Conservation (phyloP, 495 filamentous ascomycete species). For the Podospora sp. region DNA sequence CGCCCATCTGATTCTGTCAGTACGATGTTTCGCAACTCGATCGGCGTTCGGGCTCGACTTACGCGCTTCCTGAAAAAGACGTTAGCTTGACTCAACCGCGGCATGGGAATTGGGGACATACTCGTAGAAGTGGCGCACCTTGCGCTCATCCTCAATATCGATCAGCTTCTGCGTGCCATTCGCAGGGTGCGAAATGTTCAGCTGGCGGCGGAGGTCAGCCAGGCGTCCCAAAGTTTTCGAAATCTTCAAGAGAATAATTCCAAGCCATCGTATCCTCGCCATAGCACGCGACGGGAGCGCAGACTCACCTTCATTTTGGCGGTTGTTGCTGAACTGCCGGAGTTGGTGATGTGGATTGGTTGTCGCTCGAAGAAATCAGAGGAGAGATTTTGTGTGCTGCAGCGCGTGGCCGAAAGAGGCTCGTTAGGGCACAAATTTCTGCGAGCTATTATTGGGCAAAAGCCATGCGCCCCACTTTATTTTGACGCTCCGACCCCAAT, state of each 20-base stretch:
- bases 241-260: background rate
- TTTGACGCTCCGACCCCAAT: background rate
- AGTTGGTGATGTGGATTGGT: slow-evolving; percentile 33
- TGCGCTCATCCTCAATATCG: slow-evolving; percentile 97
- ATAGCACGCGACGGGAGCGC: background rate
- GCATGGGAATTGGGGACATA: slow-evolving; percentile 39
- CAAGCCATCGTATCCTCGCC: background rate
- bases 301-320: slow-evolving; percentile 44
- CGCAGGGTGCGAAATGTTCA: slow-evolving; percentile 97
- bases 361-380: slow-evolving; percentile 31
- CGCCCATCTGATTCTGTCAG: slow-evolving; percentile 74
- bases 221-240: background rate
- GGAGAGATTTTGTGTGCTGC: slow-evolving; percentile 42
- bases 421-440: slow-evolving; percentile 38
- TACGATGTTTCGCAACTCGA: slow-evolving; percentile 17
- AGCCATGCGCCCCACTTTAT: slow-evolving; percentile 5
- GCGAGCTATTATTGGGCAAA: slow-evolving; percentile 28
- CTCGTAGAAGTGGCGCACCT: slow-evolving; percentile 61
- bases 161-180: slow-evolving; percentile 99
- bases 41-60: slow-evolving; percentile 28
- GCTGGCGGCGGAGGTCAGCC: slow-evolving; percentile 49
- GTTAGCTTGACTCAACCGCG: slow-evolving; percentile 18
- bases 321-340: slow-evolving; percentile 39
- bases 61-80: slow-evolving; percentile 38
- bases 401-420: slow-evolving; percentile 23